Evolutionary conservation across 1,284 basidiomycete genomes (phyloP).

Genomic region (Phellinidium pouzarii): DNA sequence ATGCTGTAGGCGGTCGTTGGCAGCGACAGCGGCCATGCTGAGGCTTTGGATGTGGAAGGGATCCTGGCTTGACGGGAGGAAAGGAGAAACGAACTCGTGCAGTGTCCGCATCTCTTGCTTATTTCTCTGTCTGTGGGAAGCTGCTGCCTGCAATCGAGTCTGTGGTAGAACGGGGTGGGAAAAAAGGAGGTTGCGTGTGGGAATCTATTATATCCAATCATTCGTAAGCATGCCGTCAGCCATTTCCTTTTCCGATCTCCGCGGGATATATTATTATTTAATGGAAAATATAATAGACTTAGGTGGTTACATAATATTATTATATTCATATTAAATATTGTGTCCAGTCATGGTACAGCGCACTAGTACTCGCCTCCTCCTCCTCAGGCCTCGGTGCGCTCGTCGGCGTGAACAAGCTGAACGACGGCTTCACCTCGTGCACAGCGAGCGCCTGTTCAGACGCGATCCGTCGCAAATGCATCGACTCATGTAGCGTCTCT

Average conservation of each 20-base stretch:
- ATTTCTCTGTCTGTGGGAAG: background rate
- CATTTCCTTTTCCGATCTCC: background rate
- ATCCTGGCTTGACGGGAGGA: conserved; percentile 6
- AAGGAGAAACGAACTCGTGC: conserved; percentile 12
- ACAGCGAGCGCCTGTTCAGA: conserved; percentile 16
- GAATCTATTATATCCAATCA: background rate
- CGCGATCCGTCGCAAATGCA: conserved; percentile 29
- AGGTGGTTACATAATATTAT: no score
- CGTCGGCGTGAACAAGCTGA: conserved; percentile 10
- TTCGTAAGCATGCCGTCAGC: background rate
- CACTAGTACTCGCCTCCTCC: background rate
- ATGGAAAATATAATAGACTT: no score
- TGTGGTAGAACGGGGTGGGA: background rate
- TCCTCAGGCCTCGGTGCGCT: background rate
- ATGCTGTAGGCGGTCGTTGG: conserved; percentile 29
- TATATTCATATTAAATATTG: no score
- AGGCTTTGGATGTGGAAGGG: conserved; percentile 11
- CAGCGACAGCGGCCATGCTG: conserved; percentile 9
- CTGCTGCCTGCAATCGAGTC: background rate
- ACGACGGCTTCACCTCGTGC: background rate
- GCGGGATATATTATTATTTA: no score
- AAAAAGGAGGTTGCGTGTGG: background rate
- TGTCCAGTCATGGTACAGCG: no score
- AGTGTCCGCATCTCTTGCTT: conserved; percentile 16
- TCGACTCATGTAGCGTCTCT: conserved; percentile 35